phyloP scores from a whole-genome alignment of 2,329 filamentous ascomycete genomes.

The Cyphellophora attinorum region DNA sequence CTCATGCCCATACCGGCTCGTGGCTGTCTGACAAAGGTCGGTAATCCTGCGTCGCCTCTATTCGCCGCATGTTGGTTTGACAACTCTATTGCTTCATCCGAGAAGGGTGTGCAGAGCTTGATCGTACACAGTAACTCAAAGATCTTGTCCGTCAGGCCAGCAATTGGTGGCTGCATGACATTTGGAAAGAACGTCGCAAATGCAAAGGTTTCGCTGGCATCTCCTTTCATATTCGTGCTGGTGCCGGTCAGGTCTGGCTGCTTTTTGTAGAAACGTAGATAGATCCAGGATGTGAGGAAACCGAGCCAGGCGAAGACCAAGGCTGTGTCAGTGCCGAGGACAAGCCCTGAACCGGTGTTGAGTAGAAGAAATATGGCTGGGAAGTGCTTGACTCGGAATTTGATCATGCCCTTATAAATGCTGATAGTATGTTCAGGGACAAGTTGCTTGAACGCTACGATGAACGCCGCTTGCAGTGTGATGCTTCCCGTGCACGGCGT shows the following conservation, averaged over 20 bases:
- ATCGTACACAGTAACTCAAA: conserved; percentile 67
- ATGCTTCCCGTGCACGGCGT: conserved; percentile 83
- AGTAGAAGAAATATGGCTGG: conserved; percentile 67
- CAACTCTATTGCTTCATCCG: conserved; percentile 65
- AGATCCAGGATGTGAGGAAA: conserved; percentile 84
- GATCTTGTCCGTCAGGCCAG: conserved; percentile 61
- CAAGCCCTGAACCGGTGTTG: conserved; percentile 55
- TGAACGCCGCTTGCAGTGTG: conserved; percentile 81
- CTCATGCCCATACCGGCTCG: conserved; percentile 41
- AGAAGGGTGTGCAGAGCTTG: conserved; percentile 76
- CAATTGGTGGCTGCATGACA: conserved; percentile 66
- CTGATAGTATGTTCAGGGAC: conserved; percentile 95
- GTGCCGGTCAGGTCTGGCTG: conserved; percentile 46
- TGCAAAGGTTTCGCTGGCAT: conserved; percentile 91
- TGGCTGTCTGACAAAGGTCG: conserved; percentile 46
- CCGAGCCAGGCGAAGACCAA: conserved; percentile 71
- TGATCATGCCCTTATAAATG: conserved; percentile 77
- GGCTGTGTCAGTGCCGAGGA: conserved; percentile 63
- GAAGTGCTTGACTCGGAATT: conserved; percentile 76
- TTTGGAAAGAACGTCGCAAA: conserved; percentile 94
- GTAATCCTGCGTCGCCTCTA: conserved; percentile 51
- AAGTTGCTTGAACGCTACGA: conserved; percentile 95
- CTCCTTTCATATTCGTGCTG: conserved; percentile 61
- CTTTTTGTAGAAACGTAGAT: conserved; percentile 86
- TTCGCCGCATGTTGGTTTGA: conserved; percentile 62